Base-by-base conservation (phyloP, 768 basidiomycete genomes). In the Lepiota venenata region DNA sequence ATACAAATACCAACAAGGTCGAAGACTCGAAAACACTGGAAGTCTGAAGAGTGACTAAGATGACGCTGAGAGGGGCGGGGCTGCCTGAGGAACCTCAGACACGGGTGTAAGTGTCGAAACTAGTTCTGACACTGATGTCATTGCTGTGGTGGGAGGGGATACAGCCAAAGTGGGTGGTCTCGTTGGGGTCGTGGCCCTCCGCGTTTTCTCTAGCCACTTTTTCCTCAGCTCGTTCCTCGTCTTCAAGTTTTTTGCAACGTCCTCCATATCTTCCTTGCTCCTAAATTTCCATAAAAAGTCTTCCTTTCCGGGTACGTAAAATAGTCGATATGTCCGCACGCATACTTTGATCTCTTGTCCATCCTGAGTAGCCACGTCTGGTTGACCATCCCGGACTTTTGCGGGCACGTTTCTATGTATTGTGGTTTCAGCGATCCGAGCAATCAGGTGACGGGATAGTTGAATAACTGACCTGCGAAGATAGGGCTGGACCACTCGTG, bases 271-370 rank as follows among this genome's bases (percentile, higher is more conserved):
- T 1, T 71, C 73, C 21, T 68, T 64, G 0, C 67, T 66, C 20
- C 74, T 68, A 12, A 73, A 63, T 51, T 77, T 79, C 73, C 77
- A 80, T 51, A 87, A 68, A 54, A 78, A 76, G 57, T 88, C 88
- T 60, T 87, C 88, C 42, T 84, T 84, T 21, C 74, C 64, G 2
- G 88, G 73, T 5, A 88, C 88, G 65, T 84, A 93, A 74, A 94
- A 93, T 12, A 93, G 69, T 32, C 87, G 78, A 66, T 93, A 93
- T 8, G 87, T 90, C 55, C 85, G 78, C 35, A 92, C 78, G 68
- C 94, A 96, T 53, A 97, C 81, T 58, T 87, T 87, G 65, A 91
- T 89, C 67, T 92, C 89, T 15, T 95, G 76, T 2, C 79, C 79
- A 29, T 87, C 85, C 36, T 65, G 74, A 0, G 82, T 75, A 25